Evolutionary conservation across 2,329 filamentous ascomycete species (phyloP).

Genomic region (Sclerotinia nivalis): DNA sequence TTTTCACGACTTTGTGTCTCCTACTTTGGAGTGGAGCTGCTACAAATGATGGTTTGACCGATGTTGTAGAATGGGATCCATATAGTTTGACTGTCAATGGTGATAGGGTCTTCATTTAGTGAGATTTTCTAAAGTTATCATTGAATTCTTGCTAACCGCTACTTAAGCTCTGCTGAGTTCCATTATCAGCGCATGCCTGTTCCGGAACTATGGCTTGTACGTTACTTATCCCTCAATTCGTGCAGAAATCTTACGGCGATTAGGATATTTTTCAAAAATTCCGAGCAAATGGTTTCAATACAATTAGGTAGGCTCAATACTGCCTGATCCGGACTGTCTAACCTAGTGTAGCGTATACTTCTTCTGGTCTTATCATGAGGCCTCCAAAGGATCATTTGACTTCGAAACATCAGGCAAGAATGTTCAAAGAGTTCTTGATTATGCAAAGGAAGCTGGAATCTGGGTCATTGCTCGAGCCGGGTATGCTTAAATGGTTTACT

Average conservation of each 20-base stretch:
- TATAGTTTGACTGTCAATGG: conserved; percentile 54
- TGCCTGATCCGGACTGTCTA: conserved; percentile 12
- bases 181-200: conserved; percentile 56
- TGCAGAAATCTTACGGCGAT: conserved; percentile 33
- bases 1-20: conserved; percentile 33
- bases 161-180: conserved; percentile 46
- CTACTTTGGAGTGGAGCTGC: conserved; percentile 37
- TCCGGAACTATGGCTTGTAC: conserved; percentile 51
- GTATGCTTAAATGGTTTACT: not conserved
- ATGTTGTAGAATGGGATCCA: conserved; percentile 53
- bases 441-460: conserved; percentile 52
- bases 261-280: conserved; percentile 57
- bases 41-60: conserved; percentile 47
- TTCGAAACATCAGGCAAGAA: conserved; percentile 54
- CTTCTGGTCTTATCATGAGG: conserved; percentile 53
- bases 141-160: conserved; percentile 12
- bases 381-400: conserved; percentile 49
- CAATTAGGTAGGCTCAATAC: conserved; percentile 44
- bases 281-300: conserved; percentile 54
- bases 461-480: conserved; percentile 54
- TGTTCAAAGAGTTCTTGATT: conserved; percentile 51
- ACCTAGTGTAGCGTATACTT: conserved; percentile 46
- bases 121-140: conserved; percentile 13
- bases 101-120: conserved; percentile 50
- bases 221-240: conserved; percentile 20